phyloP scores from a whole-genome alignment of 768 basidiomycete genomes.

The Daedalea quercina region DNA sequence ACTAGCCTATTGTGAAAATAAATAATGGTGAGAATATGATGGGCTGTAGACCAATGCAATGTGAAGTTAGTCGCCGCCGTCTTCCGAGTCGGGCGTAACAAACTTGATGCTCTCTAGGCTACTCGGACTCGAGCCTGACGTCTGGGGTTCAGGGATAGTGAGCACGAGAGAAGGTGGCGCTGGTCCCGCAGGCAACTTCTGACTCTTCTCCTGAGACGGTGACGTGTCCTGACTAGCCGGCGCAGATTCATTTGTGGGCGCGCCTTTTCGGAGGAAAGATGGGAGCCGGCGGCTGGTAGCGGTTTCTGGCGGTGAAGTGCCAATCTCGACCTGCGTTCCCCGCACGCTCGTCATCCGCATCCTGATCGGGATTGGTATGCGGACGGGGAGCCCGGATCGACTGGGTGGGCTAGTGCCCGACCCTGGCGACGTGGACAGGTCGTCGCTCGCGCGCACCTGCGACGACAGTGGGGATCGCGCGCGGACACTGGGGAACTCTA shows the following conservation, averaged over 20 bases:
- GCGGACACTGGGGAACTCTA: neutral
- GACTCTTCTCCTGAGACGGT: neutral
- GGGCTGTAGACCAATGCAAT: no score
- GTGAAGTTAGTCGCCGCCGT: no score
- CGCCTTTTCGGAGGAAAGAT: slow-evolving; percentile 2
- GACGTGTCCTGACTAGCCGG: neutral
- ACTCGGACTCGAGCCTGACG: slow-evolving; percentile 3
- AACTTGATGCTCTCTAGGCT: slow-evolving; percentile 13
- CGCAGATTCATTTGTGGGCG: neutral
- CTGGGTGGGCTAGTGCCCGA: slow-evolving; percentile 8
- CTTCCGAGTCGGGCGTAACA: slow-evolving; percentile 8
- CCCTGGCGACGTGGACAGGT: neutral
- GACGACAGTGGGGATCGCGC: neutral
- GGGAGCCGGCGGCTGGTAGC: slow-evolving; percentile 1
- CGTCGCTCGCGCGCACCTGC: neutral
- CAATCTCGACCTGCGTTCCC: neutral
- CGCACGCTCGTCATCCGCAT: slow-evolving; percentile 13
- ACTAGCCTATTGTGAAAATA: neutral
- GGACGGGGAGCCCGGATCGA: neutral
- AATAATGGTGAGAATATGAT: no score
- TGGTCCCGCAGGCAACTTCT: no score
- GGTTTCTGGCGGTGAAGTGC: no score
- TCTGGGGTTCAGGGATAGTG: neutral
- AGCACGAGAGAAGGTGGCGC: slow-evolving; percentile 6
- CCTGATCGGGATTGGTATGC: slow-evolving; percentile 10